A percentile compares a stretch with the other conserved stretches of the same genome.
These are phyloP conservation scores for Entophlyctis luteolus DNA, from an alignment of 192 early-diverging fungal genomes.

Conservation along the genomic window DNA sequence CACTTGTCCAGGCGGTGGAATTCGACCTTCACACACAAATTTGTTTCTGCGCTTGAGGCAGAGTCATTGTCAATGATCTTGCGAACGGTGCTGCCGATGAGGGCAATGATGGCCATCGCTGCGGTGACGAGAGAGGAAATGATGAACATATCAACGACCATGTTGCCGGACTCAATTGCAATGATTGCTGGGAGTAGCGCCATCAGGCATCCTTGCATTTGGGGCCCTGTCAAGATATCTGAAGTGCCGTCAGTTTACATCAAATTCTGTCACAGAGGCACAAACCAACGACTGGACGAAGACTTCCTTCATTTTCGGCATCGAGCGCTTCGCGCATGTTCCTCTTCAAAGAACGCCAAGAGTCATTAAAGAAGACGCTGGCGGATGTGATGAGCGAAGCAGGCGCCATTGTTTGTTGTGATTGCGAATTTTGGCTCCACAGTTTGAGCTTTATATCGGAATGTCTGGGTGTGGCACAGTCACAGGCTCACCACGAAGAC, in stretches of 20 bases:
- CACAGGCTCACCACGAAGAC: no score
- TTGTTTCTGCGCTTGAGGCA: not conserved
- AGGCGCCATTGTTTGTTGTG: no score
- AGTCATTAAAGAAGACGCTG: no score
- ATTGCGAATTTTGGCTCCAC: no score
- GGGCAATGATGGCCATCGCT: slow-evolving; percentile 25
- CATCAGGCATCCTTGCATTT: slow-evolving; percentile 29
- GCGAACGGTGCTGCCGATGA: slow-evolving; percentile 20
- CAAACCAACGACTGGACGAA: slow-evolving; percentile 14
- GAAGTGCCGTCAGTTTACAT: no score
- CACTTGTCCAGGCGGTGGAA: slow-evolving; percentile 30
- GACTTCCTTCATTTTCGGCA: slow-evolving; percentile 7
- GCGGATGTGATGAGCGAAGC: no score
- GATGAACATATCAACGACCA: slow-evolving; percentile 44
- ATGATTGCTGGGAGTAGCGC: slow-evolving; percentile 11
- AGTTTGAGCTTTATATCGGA: no score
- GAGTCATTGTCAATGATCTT: slow-evolving; percentile 22
- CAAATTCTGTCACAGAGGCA: no score
- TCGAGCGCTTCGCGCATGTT: slow-evolving; percentile 18
- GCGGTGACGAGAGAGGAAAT: slow-evolving; percentile 31
- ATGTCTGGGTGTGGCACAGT: no score
- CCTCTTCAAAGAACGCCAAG: slow-evolving; percentile 10
- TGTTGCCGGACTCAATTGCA: slow-evolving; percentile 34
- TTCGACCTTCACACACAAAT: slow-evolving; percentile 31
- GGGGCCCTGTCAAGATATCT: slow-evolving; percentile 22